These are phyloP conservation scores for Ilyonectria destructans DNA, from an alignment of 2,329 filamentous ascomycete genomes.

Conservation along the genomic window DNA sequence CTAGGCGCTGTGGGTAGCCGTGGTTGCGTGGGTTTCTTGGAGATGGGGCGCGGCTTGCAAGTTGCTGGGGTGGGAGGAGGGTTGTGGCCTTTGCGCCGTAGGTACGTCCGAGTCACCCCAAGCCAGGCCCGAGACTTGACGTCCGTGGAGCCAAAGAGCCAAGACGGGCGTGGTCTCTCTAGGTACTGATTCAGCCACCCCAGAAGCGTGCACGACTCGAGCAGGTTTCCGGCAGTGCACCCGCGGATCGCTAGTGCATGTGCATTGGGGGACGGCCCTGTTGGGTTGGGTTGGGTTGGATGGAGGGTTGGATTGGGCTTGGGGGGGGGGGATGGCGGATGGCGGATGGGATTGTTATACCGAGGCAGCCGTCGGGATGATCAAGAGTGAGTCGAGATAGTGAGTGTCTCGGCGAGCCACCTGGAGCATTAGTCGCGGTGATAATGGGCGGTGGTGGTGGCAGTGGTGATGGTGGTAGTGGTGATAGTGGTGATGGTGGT, in stretches of 20 bases:
- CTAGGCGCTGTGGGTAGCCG: constrained; percentile 8
- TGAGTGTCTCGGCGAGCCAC: not conserved
- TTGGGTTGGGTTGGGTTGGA: constrained; percentile 35
- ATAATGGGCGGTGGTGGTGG: constrained; percentile 19
- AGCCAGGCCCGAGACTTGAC: constrained; percentile 27
- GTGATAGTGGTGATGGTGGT: not conserved
- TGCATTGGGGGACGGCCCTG: constrained; percentile 17
- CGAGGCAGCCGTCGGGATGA: not conserved
- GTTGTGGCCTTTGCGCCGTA: constrained; percentile 36
- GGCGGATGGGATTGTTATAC: not conserved
- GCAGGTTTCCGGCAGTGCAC: constrained; percentile 34
- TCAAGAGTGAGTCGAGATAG: not conserved
- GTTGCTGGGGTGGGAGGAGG: constrained; percentile 37
- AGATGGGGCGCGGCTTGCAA: constrained; percentile 39
- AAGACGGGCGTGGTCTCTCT: constrained; percentile 38
- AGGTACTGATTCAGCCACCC: constrained; percentile 48
- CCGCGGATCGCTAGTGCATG: constrained; percentile 39
- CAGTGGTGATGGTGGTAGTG: constrained; percentile 9
- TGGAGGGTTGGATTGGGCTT: constrained; percentile 27
- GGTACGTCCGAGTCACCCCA: constrained; percentile 1
- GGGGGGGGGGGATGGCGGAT: not conserved
- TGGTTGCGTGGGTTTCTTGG: constrained; percentile 31
- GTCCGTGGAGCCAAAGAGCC: constrained; percentile 36
- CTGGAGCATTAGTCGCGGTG: not conserved
- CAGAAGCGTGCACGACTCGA: constrained; percentile 34